Conservation (phyloP, 2,329 filamentous ascomycete genomes). For the Ceratocystiopsis minuta region DNA sequence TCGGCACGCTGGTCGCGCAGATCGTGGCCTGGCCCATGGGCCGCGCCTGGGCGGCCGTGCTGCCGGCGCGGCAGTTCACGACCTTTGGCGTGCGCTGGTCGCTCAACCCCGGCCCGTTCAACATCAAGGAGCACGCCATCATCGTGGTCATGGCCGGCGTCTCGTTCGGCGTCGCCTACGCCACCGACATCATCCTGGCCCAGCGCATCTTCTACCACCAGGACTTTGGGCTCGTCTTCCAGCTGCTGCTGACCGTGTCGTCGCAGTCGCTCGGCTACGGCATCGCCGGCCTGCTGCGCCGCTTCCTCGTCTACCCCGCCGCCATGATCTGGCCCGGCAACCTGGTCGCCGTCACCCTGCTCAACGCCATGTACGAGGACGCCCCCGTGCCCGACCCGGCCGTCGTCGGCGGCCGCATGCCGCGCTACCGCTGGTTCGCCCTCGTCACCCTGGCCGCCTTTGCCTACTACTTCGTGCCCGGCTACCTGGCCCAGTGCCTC, state of each 20-base stretch:
- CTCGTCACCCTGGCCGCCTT: conserved; percentile 24
- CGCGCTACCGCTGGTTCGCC: conserved; percentile 33
- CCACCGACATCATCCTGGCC: conserved; percentile 55
- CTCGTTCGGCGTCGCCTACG: conserved; percentile 51
- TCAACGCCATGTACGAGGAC: conserved; percentile 55
- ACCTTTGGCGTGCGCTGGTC: conserved; percentile 36
- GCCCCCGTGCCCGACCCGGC: conserved; percentile 30
- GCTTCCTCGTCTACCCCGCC: conserved; percentile 45
- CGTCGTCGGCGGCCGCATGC: conserved; percentile 44
- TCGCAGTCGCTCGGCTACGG: conserved; percentile 55
- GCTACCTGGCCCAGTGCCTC: conserved; percentile 28
- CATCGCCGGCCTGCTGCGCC: conserved; percentile 48
- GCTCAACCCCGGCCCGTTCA: conserved; percentile 52
- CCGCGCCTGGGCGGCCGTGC: conserved; percentile 37
- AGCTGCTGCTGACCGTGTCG: conserved; percentile 47
- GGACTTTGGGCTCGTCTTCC: conserved; percentile 47
- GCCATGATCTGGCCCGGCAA: conserved; percentile 61
- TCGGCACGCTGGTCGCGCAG: conserved; percentile 43
- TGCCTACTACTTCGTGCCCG: conserved; percentile 35
- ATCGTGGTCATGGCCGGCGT: conserved; percentile 57
- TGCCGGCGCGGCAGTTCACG: conserved; percentile 30
- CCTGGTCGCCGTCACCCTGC: conserved; percentile 46
- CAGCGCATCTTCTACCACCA: conserved; percentile 56
- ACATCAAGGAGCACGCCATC: conserved; percentile 51
- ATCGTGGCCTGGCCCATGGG: conserved; percentile 47